Evolutionary conservation across 495 filamentous ascomycete species (phyloP).

Genomic region (Penicillium malachiteum): DNA sequence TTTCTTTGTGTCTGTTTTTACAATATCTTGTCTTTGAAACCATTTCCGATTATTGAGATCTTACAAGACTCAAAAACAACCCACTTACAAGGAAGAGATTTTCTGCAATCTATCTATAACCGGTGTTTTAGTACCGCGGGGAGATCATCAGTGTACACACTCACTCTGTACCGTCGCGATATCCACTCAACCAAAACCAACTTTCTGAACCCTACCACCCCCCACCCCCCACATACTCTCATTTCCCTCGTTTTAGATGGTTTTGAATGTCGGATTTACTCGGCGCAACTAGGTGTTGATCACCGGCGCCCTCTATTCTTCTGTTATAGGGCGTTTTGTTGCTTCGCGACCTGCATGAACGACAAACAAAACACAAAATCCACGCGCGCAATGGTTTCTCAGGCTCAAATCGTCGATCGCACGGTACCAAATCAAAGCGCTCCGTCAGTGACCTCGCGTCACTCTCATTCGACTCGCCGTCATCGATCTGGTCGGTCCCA

Average conservation of each 20-base stretch:
- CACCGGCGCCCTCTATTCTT: constrained; percentile 11
- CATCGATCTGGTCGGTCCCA: constrained; percentile 79
- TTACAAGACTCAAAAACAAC: too few relatives aligned
- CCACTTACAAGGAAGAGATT: not conserved
- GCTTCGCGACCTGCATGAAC: not conserved
- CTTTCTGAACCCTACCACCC: not conserved
- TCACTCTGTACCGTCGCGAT: not conserved
- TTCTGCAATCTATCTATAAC: constrained; percentile 1
- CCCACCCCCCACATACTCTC: not conserved
- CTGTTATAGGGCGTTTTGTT: not conserved
- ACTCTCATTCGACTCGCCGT: constrained; percentile 52
- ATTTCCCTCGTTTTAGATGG: constrained; percentile 3
- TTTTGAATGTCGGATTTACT: constrained; percentile 15
- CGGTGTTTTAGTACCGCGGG: not conserved
- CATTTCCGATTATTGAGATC: too few relatives aligned
- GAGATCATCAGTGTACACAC: not conserved
- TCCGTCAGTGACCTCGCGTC: constrained; percentile 62
- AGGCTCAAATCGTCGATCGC: constrained; percentile 62
- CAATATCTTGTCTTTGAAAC: too few relatives aligned
- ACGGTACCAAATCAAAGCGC: constrained; percentile 48
- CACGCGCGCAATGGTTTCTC: constrained; percentile 63
- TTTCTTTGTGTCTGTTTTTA: too few relatives aligned
- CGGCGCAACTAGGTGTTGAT: constrained; percentile 22
- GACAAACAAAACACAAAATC: not conserved
- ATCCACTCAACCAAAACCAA: not conserved